A percentile compares a stretch with the other conserved stretches of the same genome.
These are phyloP conservation scores for Penicillium digitatum DNA, from an alignment of 2,329 filamentous ascomycete genomes.

Conservation along the genomic window DNA sequence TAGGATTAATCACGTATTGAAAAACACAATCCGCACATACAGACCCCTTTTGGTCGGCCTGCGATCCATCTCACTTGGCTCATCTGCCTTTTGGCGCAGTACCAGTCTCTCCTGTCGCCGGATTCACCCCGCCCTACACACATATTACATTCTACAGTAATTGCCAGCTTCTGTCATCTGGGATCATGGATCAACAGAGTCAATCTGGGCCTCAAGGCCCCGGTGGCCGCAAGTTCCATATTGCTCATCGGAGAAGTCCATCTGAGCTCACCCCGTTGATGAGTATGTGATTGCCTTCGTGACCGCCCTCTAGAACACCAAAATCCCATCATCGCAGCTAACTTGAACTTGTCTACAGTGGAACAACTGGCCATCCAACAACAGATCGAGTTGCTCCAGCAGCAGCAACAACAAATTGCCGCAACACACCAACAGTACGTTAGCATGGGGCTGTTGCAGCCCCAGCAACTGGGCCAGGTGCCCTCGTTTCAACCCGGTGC, in stretches of 20 bases:
- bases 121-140: conserved; percentile 12
- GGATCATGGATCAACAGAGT: conserved; percentile 63
- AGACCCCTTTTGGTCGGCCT: conserved; percentile 26
- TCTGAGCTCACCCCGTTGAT: conserved; percentile 96
- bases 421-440: conserved; percentile 96
- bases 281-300: conserved; percentile 63
- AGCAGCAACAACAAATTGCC: conserved; percentile 96
- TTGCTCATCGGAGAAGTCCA: conserved; percentile 92
- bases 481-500: conserved; percentile 67
- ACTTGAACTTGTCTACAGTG: conserved; percentile 54
- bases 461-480: conserved; percentile 73
- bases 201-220: conserved; percentile 60
- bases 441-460: conserved; percentile 91
- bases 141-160: conserved; percentile 22
- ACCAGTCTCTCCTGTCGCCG: conserved; percentile 26
- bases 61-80: conserved; percentile 25
- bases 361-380: conserved; percentile 97
- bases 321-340: background rate
- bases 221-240: conserved; percentile 85
- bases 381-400: conserved; percentile 94
- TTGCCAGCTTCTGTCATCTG: conserved; percentile 20
- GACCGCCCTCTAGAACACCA: background rate
- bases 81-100: conserved; percentile 25
- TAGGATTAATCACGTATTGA: conserved; percentile 19
- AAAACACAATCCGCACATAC: conserved; percentile 25